Conservation (phyloP, 2,329 filamentous ascomycete species). For the Penicillium capsulatum region DNA sequence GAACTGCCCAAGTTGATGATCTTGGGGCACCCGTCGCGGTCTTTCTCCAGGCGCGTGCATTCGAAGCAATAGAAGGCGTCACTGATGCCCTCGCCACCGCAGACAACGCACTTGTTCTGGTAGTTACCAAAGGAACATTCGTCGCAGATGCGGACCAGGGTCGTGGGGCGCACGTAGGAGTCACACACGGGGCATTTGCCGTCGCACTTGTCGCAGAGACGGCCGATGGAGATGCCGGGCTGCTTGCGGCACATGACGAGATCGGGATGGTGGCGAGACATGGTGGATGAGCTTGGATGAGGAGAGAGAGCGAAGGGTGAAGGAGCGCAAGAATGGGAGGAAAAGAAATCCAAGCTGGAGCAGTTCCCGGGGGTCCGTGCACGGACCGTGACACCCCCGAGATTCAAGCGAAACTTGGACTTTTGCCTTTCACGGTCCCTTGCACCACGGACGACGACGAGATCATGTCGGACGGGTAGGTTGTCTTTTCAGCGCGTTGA, state of each 20-base stretch:
- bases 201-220: slow-evolving; percentile 99
- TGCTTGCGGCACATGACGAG: slow-evolving; percentile 99
- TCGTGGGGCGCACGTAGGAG: slow-evolving; percentile 96
- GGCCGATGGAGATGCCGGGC: slow-evolving; percentile 93
- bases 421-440: no score
- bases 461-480: slow-evolving; percentile 27
- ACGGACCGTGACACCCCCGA: slow-evolving; percentile 10
- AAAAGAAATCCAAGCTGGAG: slow-evolving; percentile 9
- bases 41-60: slow-evolving; percentile 93
- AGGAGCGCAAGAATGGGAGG: slow-evolving; percentile 1
- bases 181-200: slow-evolving; percentile 99
- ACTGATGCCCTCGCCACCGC: slow-evolving; percentile 94
- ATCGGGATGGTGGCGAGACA: slow-evolving; percentile 96
- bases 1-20: slow-evolving; percentile 94
- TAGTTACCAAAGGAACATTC: slow-evolving; percentile 99
- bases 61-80: slow-evolving; percentile 99
- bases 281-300: slow-evolving; percentile 35
- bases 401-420: no score
- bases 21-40: slow-evolving; percentile 95
- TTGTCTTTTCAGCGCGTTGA: not conserved
- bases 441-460: no score
- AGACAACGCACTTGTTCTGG: slow-evolving; percentile 99
- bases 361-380: slow-evolving; percentile 46
- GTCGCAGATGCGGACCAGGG: slow-evolving; percentile 96
- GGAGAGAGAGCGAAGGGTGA: not conserved